These are phyloP conservation scores for Hortaea sp. DNA, from an alignment of 2,329 filamentous ascomycete species.

Conservation along the genomic window DNA sequence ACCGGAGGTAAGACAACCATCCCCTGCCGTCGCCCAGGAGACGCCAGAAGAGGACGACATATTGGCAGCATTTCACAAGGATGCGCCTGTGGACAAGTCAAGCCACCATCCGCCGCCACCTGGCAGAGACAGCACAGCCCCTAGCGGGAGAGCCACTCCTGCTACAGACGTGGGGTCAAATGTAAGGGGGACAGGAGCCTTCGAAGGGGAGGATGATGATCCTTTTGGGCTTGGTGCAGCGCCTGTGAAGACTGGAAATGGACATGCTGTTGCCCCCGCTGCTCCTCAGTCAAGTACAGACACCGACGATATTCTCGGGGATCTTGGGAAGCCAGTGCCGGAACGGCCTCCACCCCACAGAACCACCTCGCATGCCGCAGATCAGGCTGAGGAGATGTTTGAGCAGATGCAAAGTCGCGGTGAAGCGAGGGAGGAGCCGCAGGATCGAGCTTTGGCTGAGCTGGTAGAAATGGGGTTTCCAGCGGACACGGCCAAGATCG, in stretches of 20 bases:
- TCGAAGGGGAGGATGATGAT: slow-evolving; percentile 59
- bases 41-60: slow-evolving; percentile 46
- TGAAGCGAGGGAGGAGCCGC: slow-evolving; percentile 30
- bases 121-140: slow-evolving; percentile 13
- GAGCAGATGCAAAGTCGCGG: slow-evolving; percentile 4
- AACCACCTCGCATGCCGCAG: slow-evolving; percentile 3
- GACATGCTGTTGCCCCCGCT: slow-evolving; percentile 12
- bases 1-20: slow-evolving; percentile 19
- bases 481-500: slow-evolving; percentile 68
- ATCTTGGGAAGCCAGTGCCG: slow-evolving; percentile 49
- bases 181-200: background rate
- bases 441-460: slow-evolving; percentile 75
- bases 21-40: slow-evolving; percentile 9
- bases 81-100: slow-evolving; percentile 48
- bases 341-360: slow-evolving; percentile 26
- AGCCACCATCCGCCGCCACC: slow-evolving; percentile 46
- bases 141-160: slow-evolving; percentile 34
- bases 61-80: slow-evolving; percentile 51
- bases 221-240: slow-evolving; percentile 64
- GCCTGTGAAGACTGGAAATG: slow-evolving; percentile 11
- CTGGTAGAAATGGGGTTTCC: slow-evolving; percentile 93
- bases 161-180: slow-evolving; percentile 4
- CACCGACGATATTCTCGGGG: slow-evolving; percentile 56
- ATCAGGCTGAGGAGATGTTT: slow-evolving; percentile 2
- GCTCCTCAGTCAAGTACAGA: slow-evolving; percentile 6